Evolutionary conservation across 2,329 filamentous ascomycete genomes (phyloP).

Genomic region (Fusarium sp.): DNA sequence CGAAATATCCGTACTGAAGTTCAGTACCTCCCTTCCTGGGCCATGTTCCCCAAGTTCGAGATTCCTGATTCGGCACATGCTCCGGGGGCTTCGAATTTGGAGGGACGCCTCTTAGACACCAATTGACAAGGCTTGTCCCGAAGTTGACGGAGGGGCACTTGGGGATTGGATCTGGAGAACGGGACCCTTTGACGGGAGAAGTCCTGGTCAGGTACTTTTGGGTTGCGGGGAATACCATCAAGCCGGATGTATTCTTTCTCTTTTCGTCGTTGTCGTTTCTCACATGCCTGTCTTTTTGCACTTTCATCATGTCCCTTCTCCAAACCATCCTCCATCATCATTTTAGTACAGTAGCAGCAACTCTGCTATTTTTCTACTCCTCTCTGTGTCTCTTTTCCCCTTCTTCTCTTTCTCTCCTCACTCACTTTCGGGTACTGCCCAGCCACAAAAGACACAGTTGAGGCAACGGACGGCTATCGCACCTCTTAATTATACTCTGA

Average conservation of each 20-base stretch:
- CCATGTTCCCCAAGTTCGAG: constrained; percentile 5
- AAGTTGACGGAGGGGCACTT: constrained; percentile 15
- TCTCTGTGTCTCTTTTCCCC: constrained; percentile 1
- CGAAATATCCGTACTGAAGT: not conserved
- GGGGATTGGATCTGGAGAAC: constrained; percentile 35
- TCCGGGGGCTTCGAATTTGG: constrained; percentile 14
- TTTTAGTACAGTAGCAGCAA: constrained; percentile 4
- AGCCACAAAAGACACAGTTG: constrained; percentile 2
- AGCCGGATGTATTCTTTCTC: constrained; percentile 30
- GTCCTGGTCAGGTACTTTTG: constrained; percentile 37
- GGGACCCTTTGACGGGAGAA: not conserved
- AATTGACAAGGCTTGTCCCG: constrained; percentile 31
- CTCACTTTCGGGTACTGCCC: not conserved
- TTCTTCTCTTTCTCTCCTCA: constrained; percentile 8
- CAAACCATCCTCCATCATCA: not conserved
- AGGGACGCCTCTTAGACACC: constrained; percentile 10
- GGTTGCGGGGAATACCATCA: constrained; percentile 17
- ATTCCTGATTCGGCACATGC: constrained; percentile 32
- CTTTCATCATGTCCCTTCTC: constrained; percentile 1
- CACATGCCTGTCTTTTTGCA: constrained; percentile 37
- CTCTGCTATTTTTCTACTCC: constrained; percentile 14
- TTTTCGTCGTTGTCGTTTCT: constrained; percentile 8
- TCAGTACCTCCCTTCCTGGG: not conserved
- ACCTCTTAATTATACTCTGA: not conserved
- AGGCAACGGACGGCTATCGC: not conserved